Base-by-base conservation (phyloP, 1,139 yeast species). In the Dujonia santamariae region DNA sequence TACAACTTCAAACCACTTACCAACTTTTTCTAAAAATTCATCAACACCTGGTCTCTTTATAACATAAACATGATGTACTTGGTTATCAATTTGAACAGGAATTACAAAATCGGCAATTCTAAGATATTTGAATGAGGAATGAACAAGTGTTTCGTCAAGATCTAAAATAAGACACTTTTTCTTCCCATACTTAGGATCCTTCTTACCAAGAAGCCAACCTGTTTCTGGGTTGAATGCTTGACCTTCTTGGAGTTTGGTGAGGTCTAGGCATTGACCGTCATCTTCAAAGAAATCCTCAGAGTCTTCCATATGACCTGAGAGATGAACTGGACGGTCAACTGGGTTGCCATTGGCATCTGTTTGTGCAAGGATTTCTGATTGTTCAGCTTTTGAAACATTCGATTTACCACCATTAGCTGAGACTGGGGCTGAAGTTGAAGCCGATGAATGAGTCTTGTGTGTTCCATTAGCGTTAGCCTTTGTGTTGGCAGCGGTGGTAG, bases 21-120 rank as follows among this genome's bases (percentile, higher is more conserved):
- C 96, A 31, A 92, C 96, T 44, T 77, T 73, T 45, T 66, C 69
- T 67, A 92, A 71, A 53, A 94, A 92, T 54, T 86, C 95, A 59
- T 92, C 98, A 33, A 94, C 98, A 1, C 98, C 98, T 1, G 99
- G 99, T 50, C 99, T 76, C 55, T 94, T 92, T 39, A 90, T 87
- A 21, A 92, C 98, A 56, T 88, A 92, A 31, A 92, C 98, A 53
- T 87, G 94, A 59, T 94, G 97, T 21, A 82, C 73, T 57, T 85
- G 94, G 50, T 82, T 82, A 52, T 92, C 97, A 43, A 92, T 92
- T 58, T 69, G 75, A 31, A 70, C 76, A 7, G 96, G 96, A 35
- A 94, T 86, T 32, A 94, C 95, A 62, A 92, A 92, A 61, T 92
- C 98, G 1, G 97, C 96, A 28, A 88, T 85, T 42, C 94, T 77